These are phyloP conservation scores for Gastrodia elata DNA, from an alignment of 106 monocot species.

Conservation along the genomic window DNA sequence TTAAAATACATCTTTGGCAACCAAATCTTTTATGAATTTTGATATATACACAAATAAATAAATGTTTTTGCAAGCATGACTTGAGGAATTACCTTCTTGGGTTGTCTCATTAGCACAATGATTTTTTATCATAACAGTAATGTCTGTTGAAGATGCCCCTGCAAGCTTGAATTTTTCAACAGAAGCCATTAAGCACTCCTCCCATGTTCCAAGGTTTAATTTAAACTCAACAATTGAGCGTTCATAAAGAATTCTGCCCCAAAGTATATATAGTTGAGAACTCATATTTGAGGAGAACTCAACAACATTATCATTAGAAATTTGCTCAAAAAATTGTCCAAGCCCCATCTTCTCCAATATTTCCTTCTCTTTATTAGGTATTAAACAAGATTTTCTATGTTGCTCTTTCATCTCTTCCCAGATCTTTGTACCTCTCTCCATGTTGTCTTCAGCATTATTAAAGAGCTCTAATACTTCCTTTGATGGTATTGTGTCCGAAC, in stretches of 20 bases:
- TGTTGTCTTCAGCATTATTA: slow-evolving; percentile 71
- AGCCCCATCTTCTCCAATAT: slow-evolving; percentile 58
- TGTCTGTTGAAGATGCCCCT: slow-evolving; percentile 61
- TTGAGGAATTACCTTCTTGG: slow-evolving; percentile 49
- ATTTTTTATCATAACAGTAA: slow-evolving; percentile 88
- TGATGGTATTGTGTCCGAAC: slow-evolving; percentile 44
- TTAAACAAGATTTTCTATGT: slow-evolving; percentile 37
- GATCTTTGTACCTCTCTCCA: slow-evolving; percentile 78
- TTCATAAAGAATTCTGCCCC: slow-evolving; percentile 88
- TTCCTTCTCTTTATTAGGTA: slow-evolving; percentile 44
- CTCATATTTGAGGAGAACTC: slow-evolving; percentile 61
- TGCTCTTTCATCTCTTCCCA: slow-evolving; percentile 71
- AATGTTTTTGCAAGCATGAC: not conserved
- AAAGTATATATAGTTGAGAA: slow-evolving; percentile 67
- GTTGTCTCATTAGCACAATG: slow-evolving; percentile 75
- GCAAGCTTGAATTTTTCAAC: slow-evolving; percentile 77
- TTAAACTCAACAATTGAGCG: slow-evolving; percentile 82
- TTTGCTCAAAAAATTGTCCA: slow-evolving; percentile 32
- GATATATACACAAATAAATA: not conserved
- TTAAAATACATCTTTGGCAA: not conserved
- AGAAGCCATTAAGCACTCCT: slow-evolving; percentile 70
- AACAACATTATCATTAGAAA: slow-evolving; percentile 62
- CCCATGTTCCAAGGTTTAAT: slow-evolving; percentile 56
- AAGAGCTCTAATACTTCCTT: slow-evolving; percentile 52
- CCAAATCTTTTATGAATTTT: not conserved